Base-by-base conservation (phyloP, 805 yeast species). In the Nadsonia fulvescens region DNA sequence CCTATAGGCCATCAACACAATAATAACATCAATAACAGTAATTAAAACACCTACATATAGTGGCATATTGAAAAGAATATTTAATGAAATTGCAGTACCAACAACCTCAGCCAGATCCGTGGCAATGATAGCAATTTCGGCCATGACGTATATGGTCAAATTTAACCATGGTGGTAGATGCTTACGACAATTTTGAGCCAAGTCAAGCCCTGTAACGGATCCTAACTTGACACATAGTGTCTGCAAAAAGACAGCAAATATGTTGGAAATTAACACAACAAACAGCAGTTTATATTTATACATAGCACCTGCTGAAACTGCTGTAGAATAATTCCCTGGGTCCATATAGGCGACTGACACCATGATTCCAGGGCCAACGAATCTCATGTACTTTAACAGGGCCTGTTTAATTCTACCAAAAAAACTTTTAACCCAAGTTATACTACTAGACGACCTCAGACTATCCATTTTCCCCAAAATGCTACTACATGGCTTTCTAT, bases 81-180 rank as follows among this genome's bases (percentile, higher is more conserved):
- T 70, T 27, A 82, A 56, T 0, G 93, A 69, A 24, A 82, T 77
- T 7, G 93, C 93, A 3, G 93, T 75, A 2, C 95, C 95, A 5
- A 82, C 86, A 7, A 82, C 93, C 47, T 82, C 95, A 1, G 94
- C 94, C 39, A 82, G 53, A 46, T 82, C 95, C 0, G 95, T 82
- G 6, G 93, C 92, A 18, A 82, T 72, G 34, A 82, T 82, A 3
- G 93, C 93, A 13, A 78, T 39, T 40, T 82, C 93, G 1, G 93
- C 81, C 38, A 76, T 60, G 2, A 65, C 44, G 44, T 81, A 82
- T 4, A 81, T 52, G 3, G 60, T 35, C 20, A 66, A 36, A 40
- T 78, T 77, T 39, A 76, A 46, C 67, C 74, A 67, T 14, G 48
- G 47, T 0, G 91, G 82, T 15, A 82, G 55, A 42, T 73, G 68